phyloP scores from a whole-genome alignment of 192 early-diverging fungal species.

The Entophlyctis helioformis region DNA sequence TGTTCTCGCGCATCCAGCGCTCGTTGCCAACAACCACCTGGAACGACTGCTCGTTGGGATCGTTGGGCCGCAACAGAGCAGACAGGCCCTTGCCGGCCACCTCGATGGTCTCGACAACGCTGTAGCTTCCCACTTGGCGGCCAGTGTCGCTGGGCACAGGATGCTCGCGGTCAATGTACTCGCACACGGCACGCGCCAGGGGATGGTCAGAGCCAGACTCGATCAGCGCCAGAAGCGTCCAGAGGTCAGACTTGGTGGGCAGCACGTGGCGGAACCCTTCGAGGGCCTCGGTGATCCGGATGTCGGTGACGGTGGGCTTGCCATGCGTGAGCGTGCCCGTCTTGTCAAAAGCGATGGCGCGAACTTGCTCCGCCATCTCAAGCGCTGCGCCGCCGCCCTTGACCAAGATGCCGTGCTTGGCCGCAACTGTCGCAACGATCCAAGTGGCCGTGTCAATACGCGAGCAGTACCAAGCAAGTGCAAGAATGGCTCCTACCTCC shows the following conservation, averaged over 20 bases:
- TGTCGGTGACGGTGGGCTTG: constrained; percentile 48
- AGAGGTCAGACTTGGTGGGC: constrained; percentile 15
- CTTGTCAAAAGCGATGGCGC: constrained; percentile 69
- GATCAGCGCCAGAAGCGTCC: constrained; percentile 9
- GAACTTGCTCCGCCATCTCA: constrained; percentile 47
- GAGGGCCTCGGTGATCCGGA: background rate
- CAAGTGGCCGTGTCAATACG: background rate
- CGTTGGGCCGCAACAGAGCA: constrained; percentile 7
- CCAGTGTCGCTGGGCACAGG: too few relatives aligned
- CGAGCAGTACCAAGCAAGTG: background rate
- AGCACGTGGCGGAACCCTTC: background rate
- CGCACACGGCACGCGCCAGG: constrained; percentile 44
- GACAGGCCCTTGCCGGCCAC: constrained; percentile 51
- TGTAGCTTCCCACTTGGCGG: too few relatives aligned
- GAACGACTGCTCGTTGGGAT: constrained; percentile 8
- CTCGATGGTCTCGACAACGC: constrained; percentile 15
- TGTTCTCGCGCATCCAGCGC: constrained; percentile 50
- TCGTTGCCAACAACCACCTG: constrained; percentile 39
- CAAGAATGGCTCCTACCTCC: constrained; percentile 29
- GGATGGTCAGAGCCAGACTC: constrained; percentile 56
- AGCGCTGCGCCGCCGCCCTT: constrained; percentile 67
- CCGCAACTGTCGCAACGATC: constrained; percentile 48
- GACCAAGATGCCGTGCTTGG: constrained; percentile 83
- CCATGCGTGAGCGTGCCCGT: constrained; percentile 70
- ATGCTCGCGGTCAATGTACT: constrained; percentile 3